Percentiles rank a stretch among this genome's conserved stretches.
Conservation (phyloP, 2,329 filamentous ascomycete species). For the Saccharata proteae region DNA sequence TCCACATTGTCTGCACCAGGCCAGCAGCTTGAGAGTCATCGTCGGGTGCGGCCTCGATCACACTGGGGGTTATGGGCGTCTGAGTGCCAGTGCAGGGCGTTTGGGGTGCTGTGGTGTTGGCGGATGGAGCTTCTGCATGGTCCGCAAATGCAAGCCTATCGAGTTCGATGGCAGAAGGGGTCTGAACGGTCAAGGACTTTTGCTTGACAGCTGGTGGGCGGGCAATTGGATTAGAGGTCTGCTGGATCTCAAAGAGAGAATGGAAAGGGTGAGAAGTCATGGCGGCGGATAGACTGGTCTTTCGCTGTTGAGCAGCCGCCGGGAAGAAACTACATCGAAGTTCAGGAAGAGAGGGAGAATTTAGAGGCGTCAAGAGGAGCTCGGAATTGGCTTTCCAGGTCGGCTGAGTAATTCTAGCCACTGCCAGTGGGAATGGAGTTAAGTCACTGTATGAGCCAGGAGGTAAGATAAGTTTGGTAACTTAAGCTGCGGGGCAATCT, state of each 20-base stretch:
- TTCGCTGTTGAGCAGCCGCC: too few species aligned
- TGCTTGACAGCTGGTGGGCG: constrained; percentile 26
- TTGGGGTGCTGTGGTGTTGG: constrained; percentile 9
- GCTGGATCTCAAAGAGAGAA: constrained; percentile 33
- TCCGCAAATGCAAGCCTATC: constrained; percentile 16
- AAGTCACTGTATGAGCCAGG: too few species aligned
- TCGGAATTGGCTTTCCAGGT: too few species aligned
- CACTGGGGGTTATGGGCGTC: constrained; percentile 16
- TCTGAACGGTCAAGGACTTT: constrained; percentile 10
- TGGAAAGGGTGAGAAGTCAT: constrained; percentile 28
- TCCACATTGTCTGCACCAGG: constrained; percentile 44
- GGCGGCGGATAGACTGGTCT: too few species aligned
- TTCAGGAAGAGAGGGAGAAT: too few species aligned
- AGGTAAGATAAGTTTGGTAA: too few species aligned
- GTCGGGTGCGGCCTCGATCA: constrained; percentile 38
- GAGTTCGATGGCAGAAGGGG: constrained; percentile 21
- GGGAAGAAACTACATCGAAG: too few species aligned
- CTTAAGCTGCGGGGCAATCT: too few species aligned
- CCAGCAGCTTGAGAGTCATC: constrained; percentile 29
- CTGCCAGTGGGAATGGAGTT: too few species aligned
- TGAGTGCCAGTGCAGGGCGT: constrained; percentile 9
- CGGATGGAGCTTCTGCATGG: constrained; percentile 11
- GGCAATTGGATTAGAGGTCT: constrained; percentile 18
- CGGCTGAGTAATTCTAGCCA: too few species aligned
- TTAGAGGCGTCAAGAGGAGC: too few species aligned